These are phyloP conservation scores for Termitomyces sp. DNA, from an alignment of 1,284 basidiomycete genomes.

Conservation along the genomic window DNA sequence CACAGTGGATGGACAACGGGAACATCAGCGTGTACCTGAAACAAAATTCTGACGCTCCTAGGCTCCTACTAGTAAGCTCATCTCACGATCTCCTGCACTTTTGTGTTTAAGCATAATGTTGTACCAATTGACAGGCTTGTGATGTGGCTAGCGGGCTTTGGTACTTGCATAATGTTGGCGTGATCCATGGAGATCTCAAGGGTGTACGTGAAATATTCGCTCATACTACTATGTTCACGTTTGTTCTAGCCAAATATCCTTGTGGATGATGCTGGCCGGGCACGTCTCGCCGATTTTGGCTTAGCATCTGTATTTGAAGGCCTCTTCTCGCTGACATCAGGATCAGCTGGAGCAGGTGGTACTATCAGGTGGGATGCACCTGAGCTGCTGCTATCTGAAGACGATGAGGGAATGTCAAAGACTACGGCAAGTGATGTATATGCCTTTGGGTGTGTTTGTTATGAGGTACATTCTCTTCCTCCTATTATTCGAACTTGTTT, in stretches of 20 bases:
- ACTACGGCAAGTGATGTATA: neutral
- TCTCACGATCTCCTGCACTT: neutral
- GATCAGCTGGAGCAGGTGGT: neutral
- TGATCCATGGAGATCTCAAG: neutral
- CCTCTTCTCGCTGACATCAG: too few species aligned
- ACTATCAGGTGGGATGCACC: too few species aligned
- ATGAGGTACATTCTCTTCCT: neutral
- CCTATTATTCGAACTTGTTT: too few species aligned
- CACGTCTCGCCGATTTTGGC: neutral
- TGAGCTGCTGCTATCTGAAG: too few species aligned
- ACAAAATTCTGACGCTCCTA: neutral
- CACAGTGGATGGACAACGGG: neutral
- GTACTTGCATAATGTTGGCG: neutral
- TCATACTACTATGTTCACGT: neutral
- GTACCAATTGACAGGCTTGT: neutral
- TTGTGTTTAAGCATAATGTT: neutral
- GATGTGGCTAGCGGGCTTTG: neutral
- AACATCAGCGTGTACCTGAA: neutral
- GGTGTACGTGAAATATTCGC: neutral
- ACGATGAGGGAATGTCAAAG: too few species aligned
- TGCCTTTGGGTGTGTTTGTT: neutral
- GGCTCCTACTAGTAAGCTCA: neutral
- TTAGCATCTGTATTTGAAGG: too few species aligned
- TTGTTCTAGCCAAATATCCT: neutral
- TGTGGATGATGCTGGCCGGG: neutral